A percentile compares a stretch with the other conserved stretches of the same genome.
phyloP scores from a whole-genome alignment of 306 rosid genomes.

The Acacia confusa region DNA sequence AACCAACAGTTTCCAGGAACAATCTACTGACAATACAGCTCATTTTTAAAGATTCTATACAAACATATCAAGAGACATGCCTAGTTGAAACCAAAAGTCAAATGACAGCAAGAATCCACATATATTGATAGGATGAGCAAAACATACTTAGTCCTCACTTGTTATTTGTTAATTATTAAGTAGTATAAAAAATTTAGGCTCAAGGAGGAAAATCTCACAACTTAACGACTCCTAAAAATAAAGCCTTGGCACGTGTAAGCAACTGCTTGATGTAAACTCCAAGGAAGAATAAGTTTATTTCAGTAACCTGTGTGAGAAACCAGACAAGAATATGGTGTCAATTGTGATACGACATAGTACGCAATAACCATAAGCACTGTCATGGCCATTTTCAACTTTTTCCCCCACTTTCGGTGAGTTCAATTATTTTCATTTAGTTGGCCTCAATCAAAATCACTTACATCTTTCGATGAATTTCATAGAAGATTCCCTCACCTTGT shows the following conservation, averaged over 20 bases:
- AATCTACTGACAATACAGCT: neutral
- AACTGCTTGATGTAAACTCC: constrained; percentile 11
- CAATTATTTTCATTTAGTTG: constrained; percentile 21
- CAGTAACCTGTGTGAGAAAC: constrained; percentile 11
- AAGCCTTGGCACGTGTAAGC: constrained; percentile 17
- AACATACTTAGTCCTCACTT: neutral
- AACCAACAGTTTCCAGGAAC: constrained; percentile 1
- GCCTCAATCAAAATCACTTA: constrained; percentile 11
- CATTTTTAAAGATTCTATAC: neutral
- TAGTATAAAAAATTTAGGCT: neutral
- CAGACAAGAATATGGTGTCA: constrained; percentile 6
- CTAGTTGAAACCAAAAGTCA: neutral
- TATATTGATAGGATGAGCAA: neutral
- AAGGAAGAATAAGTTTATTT: constrained; percentile 5
- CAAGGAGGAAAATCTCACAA: constrained; percentile 7
- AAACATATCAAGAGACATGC: neutral
- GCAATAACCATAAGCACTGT: constrained; percentile 4
- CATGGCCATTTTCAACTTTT: constrained; percentile 19
- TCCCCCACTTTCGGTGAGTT: neutral
- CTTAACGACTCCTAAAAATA: neutral
- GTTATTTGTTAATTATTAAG: neutral
- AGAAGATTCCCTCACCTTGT: constrained; percentile 27
- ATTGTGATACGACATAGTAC: neutral
- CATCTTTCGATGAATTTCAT: constrained; percentile 11
- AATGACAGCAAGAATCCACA: neutral